Evolutionary conservation across 768 basidiomycete species (phyloP).

Genomic region (Holtermanniella nyarrowii): DNA sequence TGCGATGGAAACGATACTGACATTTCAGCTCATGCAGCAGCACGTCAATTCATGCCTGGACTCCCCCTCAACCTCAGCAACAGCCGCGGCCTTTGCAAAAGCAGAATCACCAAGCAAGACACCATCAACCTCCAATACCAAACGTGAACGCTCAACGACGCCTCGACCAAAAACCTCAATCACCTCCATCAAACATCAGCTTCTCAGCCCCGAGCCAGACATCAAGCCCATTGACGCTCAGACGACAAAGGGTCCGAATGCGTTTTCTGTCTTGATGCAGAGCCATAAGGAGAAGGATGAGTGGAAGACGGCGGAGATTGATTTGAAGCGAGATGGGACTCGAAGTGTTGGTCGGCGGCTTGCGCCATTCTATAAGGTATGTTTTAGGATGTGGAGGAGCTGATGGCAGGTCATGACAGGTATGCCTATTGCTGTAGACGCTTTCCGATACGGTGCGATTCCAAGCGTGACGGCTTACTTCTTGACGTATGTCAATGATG

Average conservation of each 20-base stretch:
- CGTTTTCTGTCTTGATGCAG: slow-evolving; percentile 83
- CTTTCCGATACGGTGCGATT: slow-evolving; percentile 86
- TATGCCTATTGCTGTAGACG: slow-evolving; percentile 97
- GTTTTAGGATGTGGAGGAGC: not conserved
- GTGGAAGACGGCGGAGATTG: slow-evolving; percentile 65
- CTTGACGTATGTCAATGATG: slow-evolving; percentile 54
- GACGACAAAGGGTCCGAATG: slow-evolving; percentile 39
- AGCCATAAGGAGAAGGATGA: slow-evolving; percentile 66
- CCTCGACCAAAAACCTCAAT: slow-evolving; percentile 37
- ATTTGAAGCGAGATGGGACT: slow-evolving; percentile 38
- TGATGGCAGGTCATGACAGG: slow-evolving; percentile 55
- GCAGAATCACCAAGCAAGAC: slow-evolving; percentile 1
- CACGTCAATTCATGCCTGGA: slow-evolving; percentile 57
- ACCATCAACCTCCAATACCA: not conserved
- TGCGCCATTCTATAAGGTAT: slow-evolving; percentile 89
- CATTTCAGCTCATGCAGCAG: slow-evolving; percentile 45
- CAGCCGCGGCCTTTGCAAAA: not conserved
- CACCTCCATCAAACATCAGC: slow-evolving; percentile 18
- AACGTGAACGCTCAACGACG: slow-evolving; percentile 4
- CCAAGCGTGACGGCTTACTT: slow-evolving; percentile 85
- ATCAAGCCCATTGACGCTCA: slow-evolving; percentile 1
- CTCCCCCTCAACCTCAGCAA: slow-evolving; percentile 12
- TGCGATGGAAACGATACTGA: not conserved
- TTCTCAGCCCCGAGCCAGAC: slow-evolving; percentile 17
- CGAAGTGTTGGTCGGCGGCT: slow-evolving; percentile 47